Evolutionary conservation across 352 stramenopile species (phyloP), one percentile per base, ranked within the genome.

Genomic region (Pythium coloratum): DNA sequence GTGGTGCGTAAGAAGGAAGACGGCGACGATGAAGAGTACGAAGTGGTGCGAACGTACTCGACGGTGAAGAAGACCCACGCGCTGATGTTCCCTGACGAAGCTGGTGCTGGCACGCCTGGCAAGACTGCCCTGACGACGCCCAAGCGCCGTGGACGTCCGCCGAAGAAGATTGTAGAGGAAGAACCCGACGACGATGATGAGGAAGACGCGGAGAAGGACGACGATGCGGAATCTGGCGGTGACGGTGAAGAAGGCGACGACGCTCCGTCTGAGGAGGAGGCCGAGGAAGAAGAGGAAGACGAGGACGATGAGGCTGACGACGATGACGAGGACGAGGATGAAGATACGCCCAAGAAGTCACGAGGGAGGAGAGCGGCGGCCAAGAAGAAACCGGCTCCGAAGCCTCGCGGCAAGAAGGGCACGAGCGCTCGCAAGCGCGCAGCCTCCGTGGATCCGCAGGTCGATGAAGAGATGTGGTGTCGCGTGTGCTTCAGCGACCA

Each of bases 401-500:
- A 59, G 63, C 12, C 49, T 36, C 49, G 49, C n/a, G 24, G 28
- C 9, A 76, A 16, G 71, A 76, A 32, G 76, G 2, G 20, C 16
- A 10, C 28, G 32, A 49, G 70, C 6, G 33, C 16, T 40, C 44
- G 86, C 60, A 77, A 70, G 7, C 59, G 65, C 28, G 82, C 76
- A 62, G 57, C 30, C 0, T 69, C 71, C 7, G 54, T 90, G 62
- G 81, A 90, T 49, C 81, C 85, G 0, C 79, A 90, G 59, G 75
- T 86, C 16, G 87, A 94, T 50, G 73, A 86, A 66, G 88, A 96
- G 62, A 95, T 96, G 84, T 95, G 88, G 84, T 96, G 88, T 62
- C 87, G 88, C 9, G 88, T 96, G 46, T 96, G 88, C 71, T 95
- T 92, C 59, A 93, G 87, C 49, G 88, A 95, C 69, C 84, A 94